Conservation (phyloP, 805 yeast genomes). For the Kodamaea leandrae region DNA sequence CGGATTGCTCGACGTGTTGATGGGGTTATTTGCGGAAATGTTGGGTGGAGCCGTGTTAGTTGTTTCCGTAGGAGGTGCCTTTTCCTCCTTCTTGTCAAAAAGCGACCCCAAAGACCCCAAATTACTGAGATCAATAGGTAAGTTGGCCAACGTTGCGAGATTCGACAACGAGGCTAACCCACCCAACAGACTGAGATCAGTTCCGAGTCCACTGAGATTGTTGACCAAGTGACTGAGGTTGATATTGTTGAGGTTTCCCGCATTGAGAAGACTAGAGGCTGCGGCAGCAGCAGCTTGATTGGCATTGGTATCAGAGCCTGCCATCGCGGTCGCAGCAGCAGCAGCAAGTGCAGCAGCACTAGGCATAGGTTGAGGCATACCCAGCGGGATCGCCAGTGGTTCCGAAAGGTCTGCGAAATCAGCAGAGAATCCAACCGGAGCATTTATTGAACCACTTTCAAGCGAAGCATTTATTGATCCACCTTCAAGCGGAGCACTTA, state of each 20-base stretch:
- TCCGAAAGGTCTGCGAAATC: no score
- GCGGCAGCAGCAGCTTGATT: conserved; percentile 2
- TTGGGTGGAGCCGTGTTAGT: neutral
- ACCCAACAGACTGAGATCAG: conserved; percentile 35
- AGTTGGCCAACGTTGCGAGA: conserved; percentile 42
- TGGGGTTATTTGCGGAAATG: neutral
- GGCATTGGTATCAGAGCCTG: conserved; percentile 5
- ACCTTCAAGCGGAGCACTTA: no score
- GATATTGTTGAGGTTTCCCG: conserved; percentile 41
- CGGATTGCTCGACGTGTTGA: conserved; percentile 4
- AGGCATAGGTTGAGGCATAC: conserved; percentile 1
- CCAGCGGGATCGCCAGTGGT: no score
- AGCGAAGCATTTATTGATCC: no score
- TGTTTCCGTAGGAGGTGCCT: neutral
- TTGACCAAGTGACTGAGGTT: conserved; percentile 43
- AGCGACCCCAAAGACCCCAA: conserved; percentile 13
- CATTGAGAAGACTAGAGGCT: conserved; percentile 16
- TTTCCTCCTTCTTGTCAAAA: neutral
- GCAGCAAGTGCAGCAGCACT: conserved; percentile 9
- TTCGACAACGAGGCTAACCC: conserved; percentile 39
- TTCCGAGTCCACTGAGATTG: conserved; percentile 35
- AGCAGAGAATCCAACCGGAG: no score
- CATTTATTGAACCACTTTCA: no score
- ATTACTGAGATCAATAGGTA: conserved; percentile 39
- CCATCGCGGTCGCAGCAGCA: conserved; percentile 10